phyloP scores from a whole-genome alignment of 192 early-diverging fungal species.

The Backusella sp. region DNA sequence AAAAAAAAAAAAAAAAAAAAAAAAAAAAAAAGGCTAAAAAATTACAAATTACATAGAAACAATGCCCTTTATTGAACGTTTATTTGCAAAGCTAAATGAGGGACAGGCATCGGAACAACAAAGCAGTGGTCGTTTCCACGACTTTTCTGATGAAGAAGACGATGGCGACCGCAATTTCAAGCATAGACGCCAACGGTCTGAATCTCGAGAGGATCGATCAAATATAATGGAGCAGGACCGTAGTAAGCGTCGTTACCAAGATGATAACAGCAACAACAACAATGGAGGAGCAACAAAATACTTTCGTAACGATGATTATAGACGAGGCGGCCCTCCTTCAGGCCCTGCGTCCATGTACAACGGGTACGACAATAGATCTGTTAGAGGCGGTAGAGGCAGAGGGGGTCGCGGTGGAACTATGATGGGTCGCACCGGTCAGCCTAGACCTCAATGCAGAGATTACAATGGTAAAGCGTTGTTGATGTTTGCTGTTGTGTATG shows the following conservation, averaged over 20 bases:
- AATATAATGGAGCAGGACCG: slow-evolving; percentile 13
- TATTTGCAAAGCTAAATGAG: slow-evolving; percentile 53
- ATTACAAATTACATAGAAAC: slow-evolving; percentile 50
- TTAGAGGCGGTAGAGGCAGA: slow-evolving; percentile 38
- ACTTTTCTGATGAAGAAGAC: slow-evolving; percentile 59
- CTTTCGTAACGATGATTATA: slow-evolving; percentile 20
- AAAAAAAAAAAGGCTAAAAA: not conserved
- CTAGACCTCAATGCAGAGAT: slow-evolving; percentile 63
- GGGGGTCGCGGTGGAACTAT: slow-evolving; percentile 39
- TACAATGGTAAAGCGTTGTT: slow-evolving; percentile 61
- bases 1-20: not conserved
- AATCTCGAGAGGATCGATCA: slow-evolving; percentile 32
- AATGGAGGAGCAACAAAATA: slow-evolving; percentile 24
- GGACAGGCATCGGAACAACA: slow-evolving; percentile 23
- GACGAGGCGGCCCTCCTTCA: not conserved
- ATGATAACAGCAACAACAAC: slow-evolving; percentile 19
- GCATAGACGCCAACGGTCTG: slow-evolving; percentile 54
- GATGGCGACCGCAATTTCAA: slow-evolving; percentile 72
- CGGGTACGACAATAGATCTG: slow-evolving; percentile 6
- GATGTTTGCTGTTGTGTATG: too few species aligned
- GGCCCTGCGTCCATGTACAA: slow-evolving; percentile 34
- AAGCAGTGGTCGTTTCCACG: slow-evolving; percentile 25
- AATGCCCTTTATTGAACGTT: slow-evolving; percentile 54
- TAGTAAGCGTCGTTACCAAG: slow-evolving; percentile 17
- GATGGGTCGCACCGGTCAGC: slow-evolving; percentile 38